Evolutionary conservation across 83 land plant species (phyloP).

Genomic region (Picea mariana): DNA sequence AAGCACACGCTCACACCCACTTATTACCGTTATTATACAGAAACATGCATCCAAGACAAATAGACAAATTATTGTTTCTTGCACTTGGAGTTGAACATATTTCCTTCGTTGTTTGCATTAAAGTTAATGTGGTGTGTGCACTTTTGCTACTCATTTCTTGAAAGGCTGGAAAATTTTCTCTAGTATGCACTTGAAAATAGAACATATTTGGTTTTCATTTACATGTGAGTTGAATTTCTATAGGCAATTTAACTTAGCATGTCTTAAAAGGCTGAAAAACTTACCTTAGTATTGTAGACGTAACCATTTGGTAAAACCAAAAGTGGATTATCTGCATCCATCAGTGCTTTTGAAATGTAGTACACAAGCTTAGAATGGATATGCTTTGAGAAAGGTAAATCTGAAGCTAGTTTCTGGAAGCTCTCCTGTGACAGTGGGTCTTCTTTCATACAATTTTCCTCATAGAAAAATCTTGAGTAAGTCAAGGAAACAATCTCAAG

Average conservation of each 20-base stretch:
- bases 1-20: too few relatives aligned
- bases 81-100: neutral
- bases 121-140: neutral
- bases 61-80: neutral
- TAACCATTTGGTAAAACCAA: slow-evolving; percentile 95
- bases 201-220: neutral
- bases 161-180: slow-evolving; percentile 36
- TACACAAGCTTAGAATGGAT: slow-evolving; percentile 97
- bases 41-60: neutral
- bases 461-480: slow-evolving; percentile 70
- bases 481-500: too few relatives aligned
- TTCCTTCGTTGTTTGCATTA: neutral
- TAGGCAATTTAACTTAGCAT: neutral
- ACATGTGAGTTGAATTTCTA: neutral
- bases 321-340: slow-evolving; percentile 98
- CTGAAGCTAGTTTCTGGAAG: slow-evolving; percentile 69
- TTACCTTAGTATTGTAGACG: slow-evolving; percentile 93
- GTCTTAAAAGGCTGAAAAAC: neutral
- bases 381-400: slow-evolving; percentile 45
- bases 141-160: neutral
- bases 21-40: too few relatives aligned
- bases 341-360: slow-evolving; percentile 91
- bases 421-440: slow-evolving; percentile 88
- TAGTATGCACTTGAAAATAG: slow-evolving; percentile 23
- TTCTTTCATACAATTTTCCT: slow-evolving; percentile 87